A percentile compares a stretch with the other conserved stretches of the same genome.
Conservation (phyloP, 345 rosid genomes). For the Cochlearia excelsa region DNA sequence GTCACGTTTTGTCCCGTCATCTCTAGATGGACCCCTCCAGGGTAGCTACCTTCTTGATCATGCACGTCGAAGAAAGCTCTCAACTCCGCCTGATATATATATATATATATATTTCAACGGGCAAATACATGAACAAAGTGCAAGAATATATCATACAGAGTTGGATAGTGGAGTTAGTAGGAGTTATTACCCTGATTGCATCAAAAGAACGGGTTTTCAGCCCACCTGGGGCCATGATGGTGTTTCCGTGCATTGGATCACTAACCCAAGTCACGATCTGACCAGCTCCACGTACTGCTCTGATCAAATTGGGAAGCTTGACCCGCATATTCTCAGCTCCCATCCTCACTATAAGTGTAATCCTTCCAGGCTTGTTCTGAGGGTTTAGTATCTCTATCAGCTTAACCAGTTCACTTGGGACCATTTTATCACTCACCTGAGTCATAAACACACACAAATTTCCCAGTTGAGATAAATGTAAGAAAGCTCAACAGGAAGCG, state of each 20-base stretch:
- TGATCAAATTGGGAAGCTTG: constrained; percentile 57
- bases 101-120: not conserved
- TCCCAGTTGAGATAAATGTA: not conserved
- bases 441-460: not conserved
- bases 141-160: not conserved
- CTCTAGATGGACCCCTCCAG: constrained; percentile 57
- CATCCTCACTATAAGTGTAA: constrained; percentile 58
- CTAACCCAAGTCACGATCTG: constrained; percentile 70
- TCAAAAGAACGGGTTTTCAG: constrained; percentile 62
- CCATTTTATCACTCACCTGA: constrained; percentile 68
- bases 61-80: constrained; percentile 63
- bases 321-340: constrained; percentile 67
- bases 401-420: constrained; percentile 53
- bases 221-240: constrained; percentile 61
- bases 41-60: constrained; percentile 60
- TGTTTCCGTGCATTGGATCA: constrained; percentile 64
- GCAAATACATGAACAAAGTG: not conserved
- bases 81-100: constrained; percentile 43
- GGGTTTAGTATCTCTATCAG: constrained; percentile 60
- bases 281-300: constrained; percentile 60
- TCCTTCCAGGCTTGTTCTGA: constrained; percentile 56
- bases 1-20: constrained; percentile 49
- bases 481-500: constrained; percentile 8
- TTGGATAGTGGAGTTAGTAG: not conserved
- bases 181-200: constrained; percentile 44